Evolutionary conservation across 164 flowering plant genomes (phyloP).

Genomic region (Malania oleifera): DNA sequence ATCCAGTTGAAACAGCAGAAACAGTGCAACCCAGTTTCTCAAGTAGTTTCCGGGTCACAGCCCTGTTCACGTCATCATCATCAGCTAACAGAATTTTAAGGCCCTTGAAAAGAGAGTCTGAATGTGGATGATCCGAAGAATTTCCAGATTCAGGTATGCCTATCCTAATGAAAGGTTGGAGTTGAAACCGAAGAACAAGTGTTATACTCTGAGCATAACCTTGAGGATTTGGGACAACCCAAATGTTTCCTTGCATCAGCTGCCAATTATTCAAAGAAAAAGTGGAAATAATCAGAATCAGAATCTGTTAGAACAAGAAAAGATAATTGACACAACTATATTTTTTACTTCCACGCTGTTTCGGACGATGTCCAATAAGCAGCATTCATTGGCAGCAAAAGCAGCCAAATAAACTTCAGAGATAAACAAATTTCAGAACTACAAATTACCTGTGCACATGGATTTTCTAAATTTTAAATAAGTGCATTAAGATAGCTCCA

Average conservation of each 20-base stretch:
- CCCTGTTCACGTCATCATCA: conserved; percentile 58
- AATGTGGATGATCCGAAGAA: conserved; percentile 40
- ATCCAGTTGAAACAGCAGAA: conserved; percentile 69
- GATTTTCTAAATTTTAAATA: neutral
- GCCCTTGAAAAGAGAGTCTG: conserved; percentile 62
- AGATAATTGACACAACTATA: too few relatives aligned
- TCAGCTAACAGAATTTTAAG: conserved; percentile 69
- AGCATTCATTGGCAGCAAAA: too few relatives aligned
- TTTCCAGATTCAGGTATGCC: conserved; percentile 36
- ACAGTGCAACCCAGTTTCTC: conserved; percentile 86
- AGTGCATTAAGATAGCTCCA: neutral
- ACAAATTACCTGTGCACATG: neutral
- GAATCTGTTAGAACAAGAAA: too few relatives aligned
- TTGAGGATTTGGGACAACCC: conserved; percentile 56
- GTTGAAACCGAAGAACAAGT: conserved; percentile 63
- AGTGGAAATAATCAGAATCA: neutral
- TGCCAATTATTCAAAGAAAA: conserved; percentile 22
- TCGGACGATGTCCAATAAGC: too few relatives aligned
- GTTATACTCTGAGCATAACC: conserved; percentile 68
- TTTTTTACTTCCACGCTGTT: too few relatives aligned
- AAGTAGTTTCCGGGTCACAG: conserved; percentile 74
- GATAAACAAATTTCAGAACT: neutral
- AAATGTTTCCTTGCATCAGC: conserved; percentile 95
- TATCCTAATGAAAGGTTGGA: conserved; percentile 32
- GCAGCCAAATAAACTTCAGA: too few relatives aligned